Percentiles rank a stretch among this genome's conserved stretches.
These are phyloP conservation scores for Neurospora sp. DNA, from an alignment of 2,329 filamentous ascomycete genomes.

Conservation along the genomic window DNA sequence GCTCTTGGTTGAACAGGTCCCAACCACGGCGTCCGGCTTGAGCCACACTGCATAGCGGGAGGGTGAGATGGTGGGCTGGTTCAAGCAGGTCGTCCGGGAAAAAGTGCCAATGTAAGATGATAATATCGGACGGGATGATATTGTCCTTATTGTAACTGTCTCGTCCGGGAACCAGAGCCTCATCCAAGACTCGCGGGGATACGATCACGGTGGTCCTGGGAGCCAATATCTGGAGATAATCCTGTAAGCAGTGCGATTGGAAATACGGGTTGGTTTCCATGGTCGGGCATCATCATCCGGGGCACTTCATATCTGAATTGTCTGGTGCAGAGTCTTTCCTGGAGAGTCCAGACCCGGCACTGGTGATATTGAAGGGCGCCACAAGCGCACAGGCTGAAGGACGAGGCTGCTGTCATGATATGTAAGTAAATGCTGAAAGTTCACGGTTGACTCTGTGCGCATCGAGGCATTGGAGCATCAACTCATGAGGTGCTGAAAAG, in stretches of 20 bases:
- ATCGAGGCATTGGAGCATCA: neutral
- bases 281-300: neutral
- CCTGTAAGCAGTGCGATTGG: neutral
- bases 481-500: neutral
- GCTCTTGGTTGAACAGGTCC: neutral
- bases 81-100: conserved; percentile 2
- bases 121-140: neutral
- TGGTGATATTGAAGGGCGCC: neutral
- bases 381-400: neutral
- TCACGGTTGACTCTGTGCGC: neutral
- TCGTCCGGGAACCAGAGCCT: neutral
- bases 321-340: neutral
- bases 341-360: neutral
- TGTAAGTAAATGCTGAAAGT: neutral
- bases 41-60: conserved; percentile 10
- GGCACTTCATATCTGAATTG: neutral
- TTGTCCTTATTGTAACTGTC: neutral
- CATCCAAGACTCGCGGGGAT: neutral
- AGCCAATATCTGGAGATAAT: neutral
- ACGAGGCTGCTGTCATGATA: neutral
- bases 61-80: neutral
- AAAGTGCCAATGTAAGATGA: neutral
- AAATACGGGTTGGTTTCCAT: neutral
- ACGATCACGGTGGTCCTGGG: too few relatives aligned
- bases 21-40: conserved; percentile 5